Evolutionary conservation across 139 green algal species (phyloP), one percentile per base, ranked within the genome.

Genomic region (Bryopsis sp.): DNA sequence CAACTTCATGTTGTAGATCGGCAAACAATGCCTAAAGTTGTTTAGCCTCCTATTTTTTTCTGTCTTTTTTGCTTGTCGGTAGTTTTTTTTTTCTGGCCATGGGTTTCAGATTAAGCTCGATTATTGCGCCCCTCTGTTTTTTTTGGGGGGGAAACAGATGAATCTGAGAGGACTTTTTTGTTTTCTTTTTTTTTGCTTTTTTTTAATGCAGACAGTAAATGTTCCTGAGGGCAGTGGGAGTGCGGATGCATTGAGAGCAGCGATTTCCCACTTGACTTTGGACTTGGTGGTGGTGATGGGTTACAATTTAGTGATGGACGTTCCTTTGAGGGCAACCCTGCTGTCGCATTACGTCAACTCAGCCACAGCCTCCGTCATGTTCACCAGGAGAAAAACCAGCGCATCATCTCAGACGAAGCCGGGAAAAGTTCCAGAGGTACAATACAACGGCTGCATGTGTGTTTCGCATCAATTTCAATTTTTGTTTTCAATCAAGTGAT

Each of bases 341-440:
- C 39, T 78, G 5, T 47, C 63, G 11, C 80, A 88, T 43, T 76
- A 78, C 34, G 59, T 86, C 28, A 48, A 64, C 22, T 67, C 68
- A 15, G 82, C 82, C 4, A 68, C 83, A 39, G 80, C 77, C n/a
- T 89, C 87, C 0, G 77, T 83, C 39, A 67, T 92, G 64, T 50
- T 95, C 34, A 78, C 58, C 19, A 67, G 66, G 1, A 72, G 84
- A 24, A 83, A 78, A 29, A 69, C 75, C 1, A 84, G 78, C 6
- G 73, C 88, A 2, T 63, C 74, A 6, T 35, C 67, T 35, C 83
- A 90, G 34, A 93, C 85, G 36, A 91, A 94, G 70, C 82, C 84
- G 6, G 87, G 88, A n/a, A 87, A 89, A 58, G 63, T 83, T 35
- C 86, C 85, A 15, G 84, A 79, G 76, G 78, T 84, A 33, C 1